Evolutionary conservation across 495 filamentous ascomycete species (phyloP).

Genomic region (Aspergillus cristatus): DNA sequence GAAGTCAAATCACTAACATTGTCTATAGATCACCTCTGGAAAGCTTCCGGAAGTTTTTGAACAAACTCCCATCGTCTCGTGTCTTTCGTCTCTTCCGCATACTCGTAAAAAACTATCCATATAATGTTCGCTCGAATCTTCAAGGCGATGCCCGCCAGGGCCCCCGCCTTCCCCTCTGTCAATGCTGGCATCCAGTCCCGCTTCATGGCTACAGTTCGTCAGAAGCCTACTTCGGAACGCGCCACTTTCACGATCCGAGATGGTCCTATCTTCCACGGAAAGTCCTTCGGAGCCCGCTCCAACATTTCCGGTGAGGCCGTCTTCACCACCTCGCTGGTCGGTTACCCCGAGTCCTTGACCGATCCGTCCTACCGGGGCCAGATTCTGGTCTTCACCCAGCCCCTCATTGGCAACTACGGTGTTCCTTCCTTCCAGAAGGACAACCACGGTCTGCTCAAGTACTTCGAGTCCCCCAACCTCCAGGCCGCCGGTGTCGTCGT

Average conservation of each 20-base stretch:
- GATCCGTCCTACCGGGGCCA: conserved; percentile 98
- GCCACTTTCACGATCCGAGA: conserved; percentile 96
- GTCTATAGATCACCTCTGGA: conserved; percentile 89
- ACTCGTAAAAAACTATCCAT: conserved; percentile 31
- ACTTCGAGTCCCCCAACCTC: conserved; percentile 94
- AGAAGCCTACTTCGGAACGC: conserved; percentile 59
- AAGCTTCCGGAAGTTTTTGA: conserved; percentile 70
- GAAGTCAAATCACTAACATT: too few species aligned
- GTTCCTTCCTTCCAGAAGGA: conserved; percentile 74
- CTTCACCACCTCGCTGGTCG: conserved; percentile 88
- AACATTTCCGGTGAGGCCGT: conserved; percentile 93
- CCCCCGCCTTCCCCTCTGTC: conserved; percentile 43
- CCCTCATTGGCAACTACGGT: conserved; percentile 98
- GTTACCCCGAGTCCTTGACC: conserved; percentile 96
- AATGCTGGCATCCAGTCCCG: conserved; percentile 46
- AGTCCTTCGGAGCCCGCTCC: conserved; percentile 81
- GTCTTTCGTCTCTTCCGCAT: conserved; percentile 10
- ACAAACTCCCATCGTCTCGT: conserved; percentile 11
- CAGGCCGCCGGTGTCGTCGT: conserved; percentile 95
- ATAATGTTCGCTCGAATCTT: conserved; percentile 65
- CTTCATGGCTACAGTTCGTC: conserved; percentile 60
- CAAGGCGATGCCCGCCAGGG: conserved; percentile 44
- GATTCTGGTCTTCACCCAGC: conserved; percentile 96
- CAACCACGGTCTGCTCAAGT: conserved; percentile 69
- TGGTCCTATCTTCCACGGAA: conserved; percentile 88